Percentiles rank a stretch among this genome's conserved stretches.
Evolutionary conservation across 2,329 filamentous ascomycete species (phyloP).

Genomic region (Ophiostoma sp.): DNA sequence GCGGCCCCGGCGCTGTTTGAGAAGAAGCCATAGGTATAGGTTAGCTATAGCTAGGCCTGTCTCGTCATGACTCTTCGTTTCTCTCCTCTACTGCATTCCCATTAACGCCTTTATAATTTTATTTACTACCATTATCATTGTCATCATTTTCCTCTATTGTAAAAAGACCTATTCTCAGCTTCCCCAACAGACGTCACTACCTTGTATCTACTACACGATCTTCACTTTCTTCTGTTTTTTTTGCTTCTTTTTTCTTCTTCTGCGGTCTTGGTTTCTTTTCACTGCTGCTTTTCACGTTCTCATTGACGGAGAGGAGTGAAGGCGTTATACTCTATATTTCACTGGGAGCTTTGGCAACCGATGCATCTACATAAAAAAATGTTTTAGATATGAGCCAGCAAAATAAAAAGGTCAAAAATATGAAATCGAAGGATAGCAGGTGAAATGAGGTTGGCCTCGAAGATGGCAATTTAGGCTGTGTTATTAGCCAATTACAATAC

Average conservation of each 20-base stretch:
- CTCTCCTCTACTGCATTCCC: slow-evolving; percentile 3
- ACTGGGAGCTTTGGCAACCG: background rate
- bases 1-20: slow-evolving; percentile 23
- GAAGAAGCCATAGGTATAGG: slow-evolving; percentile 1
- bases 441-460: background rate
- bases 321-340: background rate
- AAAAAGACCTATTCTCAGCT: slow-evolving; percentile 21
- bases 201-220: background rate
- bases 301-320: slow-evolving; percentile 7
- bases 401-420: background rate
- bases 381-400: background rate
- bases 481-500: background rate
- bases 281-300: background rate
- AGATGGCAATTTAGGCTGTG: background rate
- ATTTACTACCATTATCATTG: background rate
- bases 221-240: slow-evolving; percentile 9
- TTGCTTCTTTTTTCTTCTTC: background rate
- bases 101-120: background rate
- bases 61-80: background rate
- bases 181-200: background rate
- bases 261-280: background rate
- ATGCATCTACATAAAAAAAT: background rate
- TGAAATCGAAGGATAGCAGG: no score
- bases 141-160: background rate
- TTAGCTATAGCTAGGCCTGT: background rate